Evolutionary conservation across 495 filamentous ascomycete species (phyloP), one percentile per base, ranked within the genome.

Genomic region (Lophiostoma macrostomum): DNA sequence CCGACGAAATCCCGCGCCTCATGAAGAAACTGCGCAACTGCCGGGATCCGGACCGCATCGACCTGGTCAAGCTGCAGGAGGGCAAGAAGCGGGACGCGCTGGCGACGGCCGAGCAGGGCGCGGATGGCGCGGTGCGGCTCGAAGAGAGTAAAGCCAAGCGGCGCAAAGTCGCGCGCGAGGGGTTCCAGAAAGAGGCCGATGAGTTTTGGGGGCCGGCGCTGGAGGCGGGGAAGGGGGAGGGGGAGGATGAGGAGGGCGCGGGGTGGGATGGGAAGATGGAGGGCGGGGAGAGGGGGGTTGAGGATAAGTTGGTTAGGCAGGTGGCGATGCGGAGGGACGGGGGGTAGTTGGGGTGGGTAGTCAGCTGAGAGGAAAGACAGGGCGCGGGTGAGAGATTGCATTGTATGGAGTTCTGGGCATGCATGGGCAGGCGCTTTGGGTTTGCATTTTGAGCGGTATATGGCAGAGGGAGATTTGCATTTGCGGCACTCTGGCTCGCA

Each of bases 21-120:
- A 56, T 65, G 19, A 88, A 84, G 70, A 94, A 93, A 69, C 73
- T 94, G 12, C 80, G 80, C 34, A 82, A 83, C 50, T 95, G 90
- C 66, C 80, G 83, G 49, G 88, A 94, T 59, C 87, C 88, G 18
- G 61, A 65, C 22, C 78, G 82, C 35, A 75, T 71, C 42, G 82
- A 87, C 64, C 56, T 86, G 36, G 76, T 82, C 8, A 74, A 75
- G 32, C 60, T 81, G 25, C 79, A 84, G 58, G 71, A 72, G 43
- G 75, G 71, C 22, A 67, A 60, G 31, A 78, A 76, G 61, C 68
- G 73, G 46, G 67, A 72, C 25, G 71, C 65, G 3, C 73, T 67
- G n/a, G n/a, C n/a, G n/a, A n/a, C n/a, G n/a, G n/a, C n/a, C n/a
- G n/a, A n/a, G n/a, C n/a, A n/a, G n/a, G n/a, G n/a, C n/a, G n/a